A percentile compares a stretch with the other conserved stretches of the same genome.
phyloP scores from a whole-genome alignment of 1,139 yeast species.

The Taiozyma onychis region DNA sequence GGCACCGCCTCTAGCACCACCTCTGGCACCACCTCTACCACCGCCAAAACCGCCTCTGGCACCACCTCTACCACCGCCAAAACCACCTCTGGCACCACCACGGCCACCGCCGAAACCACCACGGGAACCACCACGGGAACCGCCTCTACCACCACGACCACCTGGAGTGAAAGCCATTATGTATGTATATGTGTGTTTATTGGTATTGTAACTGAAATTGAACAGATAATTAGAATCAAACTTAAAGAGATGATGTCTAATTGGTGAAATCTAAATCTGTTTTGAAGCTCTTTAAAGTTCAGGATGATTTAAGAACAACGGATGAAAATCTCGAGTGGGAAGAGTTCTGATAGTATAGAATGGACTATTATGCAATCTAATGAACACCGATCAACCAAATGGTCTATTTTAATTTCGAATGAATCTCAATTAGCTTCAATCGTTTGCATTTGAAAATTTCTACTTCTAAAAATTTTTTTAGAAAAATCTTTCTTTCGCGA shows the following conservation, averaged over 20 bases:
- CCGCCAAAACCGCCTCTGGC: constrained; percentile 50
- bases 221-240: background rate
- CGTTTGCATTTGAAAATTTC: background rate
- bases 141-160: constrained; percentile 39
- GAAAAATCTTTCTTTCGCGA: background rate
- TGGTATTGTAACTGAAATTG: background rate
- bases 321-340: background rate
- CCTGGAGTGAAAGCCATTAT: constrained; percentile 53
- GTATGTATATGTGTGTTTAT: background rate
- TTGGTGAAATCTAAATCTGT: background rate
- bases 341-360: background rate
- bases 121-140: constrained; percentile 33
- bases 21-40: constrained; percentile 44
- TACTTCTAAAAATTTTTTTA: background rate
- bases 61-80: constrained; percentile 45
- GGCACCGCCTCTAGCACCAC: constrained; percentile 64
- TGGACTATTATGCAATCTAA: background rate
- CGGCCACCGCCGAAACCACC: constrained; percentile 50
- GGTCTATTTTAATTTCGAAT: background rate
- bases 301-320: background rate
- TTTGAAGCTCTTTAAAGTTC: background rate
- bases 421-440: background rate
- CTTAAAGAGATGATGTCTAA: background rate
- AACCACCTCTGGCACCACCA: constrained; percentile 51
- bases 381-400: background rate